phyloP scores from a whole-genome alignment of 306 rosid genomes.

The Lathyrus aphaca region DNA sequence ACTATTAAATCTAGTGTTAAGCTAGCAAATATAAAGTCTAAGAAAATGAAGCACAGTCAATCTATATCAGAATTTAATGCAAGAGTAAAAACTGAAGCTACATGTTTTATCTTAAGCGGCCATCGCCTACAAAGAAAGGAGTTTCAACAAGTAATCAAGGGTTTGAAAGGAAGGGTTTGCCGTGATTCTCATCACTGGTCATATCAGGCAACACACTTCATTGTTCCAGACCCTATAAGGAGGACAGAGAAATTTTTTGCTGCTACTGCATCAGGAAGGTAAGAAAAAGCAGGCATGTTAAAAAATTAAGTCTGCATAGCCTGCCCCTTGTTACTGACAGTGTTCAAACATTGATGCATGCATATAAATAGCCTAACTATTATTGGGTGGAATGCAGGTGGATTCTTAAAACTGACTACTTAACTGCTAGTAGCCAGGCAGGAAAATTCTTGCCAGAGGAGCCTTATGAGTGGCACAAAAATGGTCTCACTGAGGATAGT shows the following conservation, averaged over 20 bases:
- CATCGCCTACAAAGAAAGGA: constrained; percentile 78
- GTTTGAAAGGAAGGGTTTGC: constrained; percentile 77
- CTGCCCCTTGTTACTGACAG: neutral
- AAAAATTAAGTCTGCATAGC: neutral
- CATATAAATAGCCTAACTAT: constrained; percentile 31
- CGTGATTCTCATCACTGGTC: constrained; percentile 96
- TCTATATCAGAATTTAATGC: constrained; percentile 38
- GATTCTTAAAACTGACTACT: constrained; percentile 86
- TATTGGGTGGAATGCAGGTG: constrained; percentile 65
- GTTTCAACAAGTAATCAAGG: constrained; percentile 72
- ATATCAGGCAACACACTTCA: constrained; percentile 93
- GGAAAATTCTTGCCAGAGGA: constrained; percentile 74
- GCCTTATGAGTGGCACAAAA: constrained; percentile 85
- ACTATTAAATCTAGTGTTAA: constrained; percentile 38
- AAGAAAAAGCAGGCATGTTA: constrained; percentile 9
- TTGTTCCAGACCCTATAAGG: constrained; percentile 76
- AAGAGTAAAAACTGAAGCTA: constrained; percentile 51
- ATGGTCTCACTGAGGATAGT: constrained; percentile 72
- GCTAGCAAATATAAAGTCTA: constrained; percentile 41
- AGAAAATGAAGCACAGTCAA: constrained; percentile 25
- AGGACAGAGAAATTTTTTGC: constrained; percentile 93
- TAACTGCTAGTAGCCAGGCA: constrained; percentile 69
- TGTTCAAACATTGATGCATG: constrained; percentile 9
- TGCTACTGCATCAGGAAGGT: constrained; percentile 98
- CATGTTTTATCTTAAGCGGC: constrained; percentile 73